Percentiles rank a stretch among this genome's conserved stretches.
These are phyloP conservation scores for Solanum microdontum DNA, from an alignment of 257 asterid species.

Conservation along the genomic window DNA sequence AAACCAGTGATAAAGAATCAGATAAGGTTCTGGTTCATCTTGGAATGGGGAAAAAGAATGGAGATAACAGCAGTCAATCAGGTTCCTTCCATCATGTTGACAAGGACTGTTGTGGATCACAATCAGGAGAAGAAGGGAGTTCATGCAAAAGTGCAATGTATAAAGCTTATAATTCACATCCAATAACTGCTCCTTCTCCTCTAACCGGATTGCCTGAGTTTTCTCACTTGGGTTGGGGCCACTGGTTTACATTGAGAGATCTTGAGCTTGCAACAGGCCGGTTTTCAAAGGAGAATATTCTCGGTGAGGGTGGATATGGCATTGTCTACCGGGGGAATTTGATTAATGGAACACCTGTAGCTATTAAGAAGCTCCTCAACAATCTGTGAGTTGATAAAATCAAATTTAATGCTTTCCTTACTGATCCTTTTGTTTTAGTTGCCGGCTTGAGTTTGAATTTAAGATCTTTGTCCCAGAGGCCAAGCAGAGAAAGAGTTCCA, in stretches of 20 bases:
- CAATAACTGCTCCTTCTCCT: conserved; percentile 77
- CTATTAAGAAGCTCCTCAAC: conserved; percentile 88
- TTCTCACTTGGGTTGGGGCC: conserved; percentile 99
- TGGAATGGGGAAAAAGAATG: conserved; percentile 54
- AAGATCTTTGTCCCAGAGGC: conserved; percentile 37
- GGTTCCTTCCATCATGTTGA: conserved; percentile 62
- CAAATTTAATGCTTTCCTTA: neutral
- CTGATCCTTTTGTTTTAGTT: neutral
- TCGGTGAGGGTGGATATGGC: conserved; percentile 99
- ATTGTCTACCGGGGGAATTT: conserved; percentile 75
- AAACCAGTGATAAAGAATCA: conserved; percentile 59
- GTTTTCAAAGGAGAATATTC: conserved; percentile 73
- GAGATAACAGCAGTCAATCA: conserved; percentile 46
- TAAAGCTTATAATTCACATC: conserved; percentile 47
- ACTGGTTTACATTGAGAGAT: conserved; percentile 88
- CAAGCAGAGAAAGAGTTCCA: conserved; percentile 95
- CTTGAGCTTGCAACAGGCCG: conserved; percentile 73
- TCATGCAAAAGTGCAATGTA: conserved; percentile 43
- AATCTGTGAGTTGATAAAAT: conserved; percentile 54
- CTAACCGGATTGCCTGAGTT: conserved; percentile 82
- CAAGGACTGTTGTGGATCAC: conserved; percentile 57
- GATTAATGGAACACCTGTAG: conserved; percentile 75
- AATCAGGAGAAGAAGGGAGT: conserved; percentile 82
- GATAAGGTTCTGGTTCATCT: conserved; percentile 71
- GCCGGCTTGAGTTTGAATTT: neutral